These are phyloP conservation scores for Colletotrichum eleusines DNA, from an alignment of 2,329 filamentous ascomycete species.

Conservation along the genomic window DNA sequence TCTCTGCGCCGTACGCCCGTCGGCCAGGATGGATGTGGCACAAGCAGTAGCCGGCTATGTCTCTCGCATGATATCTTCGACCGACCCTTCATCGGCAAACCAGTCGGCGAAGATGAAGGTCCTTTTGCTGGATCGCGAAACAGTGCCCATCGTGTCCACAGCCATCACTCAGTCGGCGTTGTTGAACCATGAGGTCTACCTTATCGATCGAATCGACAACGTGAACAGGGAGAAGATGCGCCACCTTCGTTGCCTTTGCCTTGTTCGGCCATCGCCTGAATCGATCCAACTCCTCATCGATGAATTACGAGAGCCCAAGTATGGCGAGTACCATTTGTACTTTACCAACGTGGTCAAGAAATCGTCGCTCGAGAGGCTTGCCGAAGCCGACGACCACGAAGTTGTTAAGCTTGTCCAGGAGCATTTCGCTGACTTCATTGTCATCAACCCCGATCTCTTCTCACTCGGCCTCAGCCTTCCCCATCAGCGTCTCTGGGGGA, in stretches of 20 bases:
- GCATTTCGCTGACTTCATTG: slow-evolving; percentile 95
- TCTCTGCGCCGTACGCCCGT: slow-evolving; percentile 39
- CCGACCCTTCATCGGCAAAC: slow-evolving; percentile 75
- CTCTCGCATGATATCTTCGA: slow-evolving; percentile 91
- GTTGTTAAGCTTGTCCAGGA: slow-evolving; percentile 95
- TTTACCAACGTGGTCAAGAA: slow-evolving; percentile 99
- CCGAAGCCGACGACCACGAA: slow-evolving; percentile 97
- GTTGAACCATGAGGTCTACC: slow-evolving; percentile 96
- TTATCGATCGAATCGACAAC: slow-evolving; percentile 96
- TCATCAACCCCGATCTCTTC: slow-evolving; percentile 94
- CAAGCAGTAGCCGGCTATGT: slow-evolving; percentile 95
- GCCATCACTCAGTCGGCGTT: slow-evolving; percentile 95
- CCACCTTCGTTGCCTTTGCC: slow-evolving; percentile 92
- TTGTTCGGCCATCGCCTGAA: slow-evolving; percentile 90
- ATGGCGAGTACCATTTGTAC: slow-evolving; percentile 96
- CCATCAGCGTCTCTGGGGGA: slow-evolving; percentile 82
- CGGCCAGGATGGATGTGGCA: slow-evolving; percentile 85
- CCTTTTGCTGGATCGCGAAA: slow-evolving; percentile 91
- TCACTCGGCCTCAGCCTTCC: slow-evolving; percentile 81
- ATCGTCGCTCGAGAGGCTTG: slow-evolving; percentile 90
- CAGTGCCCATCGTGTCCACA: slow-evolving; percentile 92
- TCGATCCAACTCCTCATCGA: slow-evolving; percentile 95
- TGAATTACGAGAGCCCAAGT: slow-evolving; percentile 94
- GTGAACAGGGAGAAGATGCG: slow-evolving; percentile 95
- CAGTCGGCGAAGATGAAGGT: slow-evolving; percentile 98